phyloP scores from a whole-genome alignment of 345 rosid species.

The Bruguiera parviflora region DNA sequence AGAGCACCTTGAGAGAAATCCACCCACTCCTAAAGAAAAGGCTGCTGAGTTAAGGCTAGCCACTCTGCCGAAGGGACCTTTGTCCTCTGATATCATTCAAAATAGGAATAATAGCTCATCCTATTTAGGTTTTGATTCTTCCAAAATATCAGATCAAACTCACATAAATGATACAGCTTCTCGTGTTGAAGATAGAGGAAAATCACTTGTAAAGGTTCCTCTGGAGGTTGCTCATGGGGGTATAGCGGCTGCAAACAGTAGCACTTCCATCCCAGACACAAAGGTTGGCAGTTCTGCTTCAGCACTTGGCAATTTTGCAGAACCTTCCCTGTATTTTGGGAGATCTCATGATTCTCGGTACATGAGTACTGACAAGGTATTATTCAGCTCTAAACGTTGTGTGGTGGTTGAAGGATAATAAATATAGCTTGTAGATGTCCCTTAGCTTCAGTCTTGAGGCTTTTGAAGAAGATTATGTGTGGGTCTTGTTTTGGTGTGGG shows the following conservation, averaged over 20 bases:
- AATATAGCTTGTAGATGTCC: neutral
- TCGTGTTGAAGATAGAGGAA: conserved; percentile 34
- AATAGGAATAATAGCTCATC: conserved; percentile 29
- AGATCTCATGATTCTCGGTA: conserved; percentile 33
- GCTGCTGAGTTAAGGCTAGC: conserved; percentile 69
- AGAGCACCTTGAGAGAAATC: conserved; percentile 72
- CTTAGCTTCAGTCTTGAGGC: neutral
- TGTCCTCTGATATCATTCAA: conserved; percentile 33
- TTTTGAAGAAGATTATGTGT: neutral
- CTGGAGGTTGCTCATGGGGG: conserved; percentile 20
- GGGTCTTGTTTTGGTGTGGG: neutral
- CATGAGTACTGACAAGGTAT: conserved; percentile 41
- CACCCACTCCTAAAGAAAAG: conserved; percentile 61
- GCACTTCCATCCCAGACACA: conserved; percentile 32
- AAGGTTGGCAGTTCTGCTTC: conserved; percentile 19
- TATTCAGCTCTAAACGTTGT: neutral
- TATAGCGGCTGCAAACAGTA: conserved; percentile 26
- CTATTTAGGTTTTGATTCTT: conserved; percentile 25
- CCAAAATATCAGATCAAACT: conserved; percentile 24
- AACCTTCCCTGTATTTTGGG: conserved; percentile 31
- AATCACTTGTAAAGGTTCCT: conserved; percentile 29
- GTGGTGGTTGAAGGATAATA: neutral
- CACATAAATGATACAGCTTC: conserved; percentile 29
- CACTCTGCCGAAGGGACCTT: conserved; percentile 48
- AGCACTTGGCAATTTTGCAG: conserved; percentile 20